These are phyloP conservation scores for Lactifluus pinguis DNA, from an alignment of 768 basidiomycete genomes.

Conservation along the genomic window DNA sequence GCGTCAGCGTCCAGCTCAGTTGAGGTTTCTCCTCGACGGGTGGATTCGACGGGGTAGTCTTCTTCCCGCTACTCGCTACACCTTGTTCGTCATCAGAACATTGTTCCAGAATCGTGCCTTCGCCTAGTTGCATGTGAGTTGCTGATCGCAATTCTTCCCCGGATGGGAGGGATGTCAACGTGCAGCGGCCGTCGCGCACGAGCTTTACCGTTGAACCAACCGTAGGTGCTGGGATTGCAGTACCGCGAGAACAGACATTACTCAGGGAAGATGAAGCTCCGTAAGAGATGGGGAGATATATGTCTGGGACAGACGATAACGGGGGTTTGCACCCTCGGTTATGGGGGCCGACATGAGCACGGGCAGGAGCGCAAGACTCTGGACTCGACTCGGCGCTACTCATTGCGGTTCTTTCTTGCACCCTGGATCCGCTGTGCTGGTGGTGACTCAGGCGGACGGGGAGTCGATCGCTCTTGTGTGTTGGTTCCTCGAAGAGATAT, in stretches of 20 bases:
- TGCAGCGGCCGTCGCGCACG: slow-evolving; percentile 15
- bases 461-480: slow-evolving; percentile 17
- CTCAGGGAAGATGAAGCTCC: slow-evolving; percentile 8
- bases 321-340: neutral
- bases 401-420: neutral
- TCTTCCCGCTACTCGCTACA: neutral
- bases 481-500: slow-evolving; percentile 47
- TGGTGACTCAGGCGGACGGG: neutral
- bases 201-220: slow-evolving; percentile 18
- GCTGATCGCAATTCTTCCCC: slow-evolving; percentile 6
- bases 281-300: slow-evolving; percentile 5
- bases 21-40: slow-evolving; percentile 7
- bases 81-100: slow-evolving; percentile 1
- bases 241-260: slow-evolving; percentile 11
- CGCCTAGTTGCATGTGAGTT: neutral
- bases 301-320: slow-evolving; percentile 11
- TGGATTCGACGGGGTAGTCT: neutral
- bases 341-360: neutral
- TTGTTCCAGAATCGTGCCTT: slow-evolving; percentile 1
- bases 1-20: slow-evolving; percentile 16
- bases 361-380: neutral
- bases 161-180: slow-evolving; percentile 14
- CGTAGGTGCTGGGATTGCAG: slow-evolving; percentile 9
- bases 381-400: slow-evolving; percentile 1
- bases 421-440: slow-evolving; percentile 2